Evolutionary conservation across 2,329 filamentous ascomycete genomes (phyloP).

Genomic region (Cladophialophora carrionii): DNA sequence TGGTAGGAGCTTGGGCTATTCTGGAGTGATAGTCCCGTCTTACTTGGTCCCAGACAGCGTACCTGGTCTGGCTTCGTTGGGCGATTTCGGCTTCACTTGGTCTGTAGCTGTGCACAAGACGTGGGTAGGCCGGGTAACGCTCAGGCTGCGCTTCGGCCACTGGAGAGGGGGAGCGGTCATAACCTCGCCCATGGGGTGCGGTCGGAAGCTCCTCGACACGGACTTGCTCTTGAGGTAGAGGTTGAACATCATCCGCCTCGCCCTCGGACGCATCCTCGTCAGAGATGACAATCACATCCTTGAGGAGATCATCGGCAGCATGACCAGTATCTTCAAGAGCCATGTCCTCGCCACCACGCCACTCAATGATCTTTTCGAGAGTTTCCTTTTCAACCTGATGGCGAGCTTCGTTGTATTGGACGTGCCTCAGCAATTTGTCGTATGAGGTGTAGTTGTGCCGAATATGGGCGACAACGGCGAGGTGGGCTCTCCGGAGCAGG

Average conservation of each 20-base stretch:
- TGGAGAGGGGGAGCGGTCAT: constrained; percentile 26
- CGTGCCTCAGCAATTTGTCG: constrained; percentile 59
- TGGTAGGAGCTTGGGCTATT: constrained; percentile 16
- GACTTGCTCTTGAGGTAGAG: constrained; percentile 42
- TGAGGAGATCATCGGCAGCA: constrained; percentile 64
- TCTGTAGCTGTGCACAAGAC: constrained; percentile 31
- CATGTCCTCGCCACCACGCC: constrained; percentile 63
- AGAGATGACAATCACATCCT: constrained; percentile 66
- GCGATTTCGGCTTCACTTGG: constrained; percentile 44
- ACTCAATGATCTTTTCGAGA: constrained; percentile 62
- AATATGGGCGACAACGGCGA: constrained; percentile 65
- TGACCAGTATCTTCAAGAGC: constrained; percentile 54
- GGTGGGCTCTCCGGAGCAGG: constrained; percentile 61
- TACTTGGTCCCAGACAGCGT: constrained; percentile 53
- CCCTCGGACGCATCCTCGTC: constrained; percentile 60
- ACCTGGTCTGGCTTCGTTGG: constrained; percentile 52
- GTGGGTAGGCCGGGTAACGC: constrained; percentile 44
- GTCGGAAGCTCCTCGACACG: constrained; percentile 52
- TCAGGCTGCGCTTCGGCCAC: constrained; percentile 41
- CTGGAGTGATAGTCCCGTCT: constrained; percentile 41
- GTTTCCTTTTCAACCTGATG: constrained; percentile 58
- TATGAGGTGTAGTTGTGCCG: constrained; percentile 66
- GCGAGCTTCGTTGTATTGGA: constrained; percentile 59
- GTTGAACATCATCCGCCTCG: constrained; percentile 44
- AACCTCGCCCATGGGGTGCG: constrained; percentile 39